Conservation (phyloP, 2,329 filamentous ascomycete genomes). For the Stemphylium beticola region DNA sequence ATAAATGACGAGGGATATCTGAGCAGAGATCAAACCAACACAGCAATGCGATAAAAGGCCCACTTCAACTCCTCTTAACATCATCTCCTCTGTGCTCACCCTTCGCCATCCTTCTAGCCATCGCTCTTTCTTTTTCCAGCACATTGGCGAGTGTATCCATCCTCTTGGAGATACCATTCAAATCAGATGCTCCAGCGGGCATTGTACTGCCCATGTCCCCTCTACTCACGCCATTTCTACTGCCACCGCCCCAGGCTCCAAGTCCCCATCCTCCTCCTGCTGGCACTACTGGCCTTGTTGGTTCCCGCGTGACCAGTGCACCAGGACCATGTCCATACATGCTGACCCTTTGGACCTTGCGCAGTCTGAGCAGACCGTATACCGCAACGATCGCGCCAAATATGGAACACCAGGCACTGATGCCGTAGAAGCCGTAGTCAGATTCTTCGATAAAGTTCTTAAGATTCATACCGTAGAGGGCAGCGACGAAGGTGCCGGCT, state of each 20-base stretch:
- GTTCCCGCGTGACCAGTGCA: constrained; percentile 23
- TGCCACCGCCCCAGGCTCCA: constrained; percentile 38
- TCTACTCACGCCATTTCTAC: constrained; percentile 29
- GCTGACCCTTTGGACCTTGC: constrained; percentile 83
- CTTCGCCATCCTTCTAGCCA: constrained; percentile 37
- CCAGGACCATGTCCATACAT: constrained; percentile 69
- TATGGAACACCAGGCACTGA: constrained; percentile 72
- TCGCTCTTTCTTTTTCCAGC: constrained; percentile 34
- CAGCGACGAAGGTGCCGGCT: constrained; percentile 91
- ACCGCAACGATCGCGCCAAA: constrained; percentile 79
- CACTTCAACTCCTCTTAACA: constrained; percentile 13
- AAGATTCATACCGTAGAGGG: constrained; percentile 99
- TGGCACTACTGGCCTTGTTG: constrained; percentile 4
- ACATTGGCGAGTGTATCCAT: constrained; percentile 33
- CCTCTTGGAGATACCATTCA: constrained; percentile 24
- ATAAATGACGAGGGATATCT: constrained; percentile 25
- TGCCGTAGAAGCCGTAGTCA: constrained; percentile 79
- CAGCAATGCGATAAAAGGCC: neutral
- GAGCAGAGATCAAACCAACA: constrained; percentile 28
- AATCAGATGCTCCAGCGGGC: constrained; percentile 25
- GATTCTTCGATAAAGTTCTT: constrained; percentile 99
- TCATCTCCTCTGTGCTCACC: constrained; percentile 35
- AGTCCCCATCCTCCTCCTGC: constrained; percentile 31
- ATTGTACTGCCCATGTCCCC: constrained; percentile 15
- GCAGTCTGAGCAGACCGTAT: constrained; percentile 83